phyloP scores from a whole-genome alignment of 148 eudicot species.

The Chenopodium formosanum region DNA sequence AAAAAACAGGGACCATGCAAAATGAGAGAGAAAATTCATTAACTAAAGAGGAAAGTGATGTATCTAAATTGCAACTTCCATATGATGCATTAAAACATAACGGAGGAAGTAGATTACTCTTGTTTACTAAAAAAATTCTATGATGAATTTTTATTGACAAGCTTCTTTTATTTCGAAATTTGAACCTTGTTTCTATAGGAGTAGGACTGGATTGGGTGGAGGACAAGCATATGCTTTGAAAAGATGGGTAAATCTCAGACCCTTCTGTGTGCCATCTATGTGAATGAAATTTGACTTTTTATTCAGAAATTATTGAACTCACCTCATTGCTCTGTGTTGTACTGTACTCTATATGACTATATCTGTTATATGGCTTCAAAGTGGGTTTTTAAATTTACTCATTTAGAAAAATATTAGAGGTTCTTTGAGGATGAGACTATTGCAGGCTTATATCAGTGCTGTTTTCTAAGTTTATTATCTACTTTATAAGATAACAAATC shows the following conservation, averaged over 20 bases:
- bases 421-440: neutral
- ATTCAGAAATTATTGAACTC: neutral
- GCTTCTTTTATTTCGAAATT: neutral
- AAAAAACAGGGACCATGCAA: no score
- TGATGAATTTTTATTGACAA: neutral
- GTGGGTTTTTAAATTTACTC: neutral
- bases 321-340: neutral
- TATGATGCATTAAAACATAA: no score
- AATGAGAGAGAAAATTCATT: no score
- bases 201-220: neutral
- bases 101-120: no score
- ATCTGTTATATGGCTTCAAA: neutral
- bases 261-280: neutral
- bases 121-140: neutral
- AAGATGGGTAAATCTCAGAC: neutral
- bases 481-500: no score
- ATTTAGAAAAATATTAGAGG: neutral
- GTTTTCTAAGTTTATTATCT: neutral
- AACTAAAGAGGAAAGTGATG: no score
- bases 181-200: neutral
- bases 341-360: neutral
- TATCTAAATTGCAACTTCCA: no score
- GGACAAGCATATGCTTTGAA: neutral
- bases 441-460: neutral
- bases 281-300: neutral